Evolutionary conservation across 768 basidiomycete species (phyloP).

Genomic region (Auriscalpium microsporum): DNA sequence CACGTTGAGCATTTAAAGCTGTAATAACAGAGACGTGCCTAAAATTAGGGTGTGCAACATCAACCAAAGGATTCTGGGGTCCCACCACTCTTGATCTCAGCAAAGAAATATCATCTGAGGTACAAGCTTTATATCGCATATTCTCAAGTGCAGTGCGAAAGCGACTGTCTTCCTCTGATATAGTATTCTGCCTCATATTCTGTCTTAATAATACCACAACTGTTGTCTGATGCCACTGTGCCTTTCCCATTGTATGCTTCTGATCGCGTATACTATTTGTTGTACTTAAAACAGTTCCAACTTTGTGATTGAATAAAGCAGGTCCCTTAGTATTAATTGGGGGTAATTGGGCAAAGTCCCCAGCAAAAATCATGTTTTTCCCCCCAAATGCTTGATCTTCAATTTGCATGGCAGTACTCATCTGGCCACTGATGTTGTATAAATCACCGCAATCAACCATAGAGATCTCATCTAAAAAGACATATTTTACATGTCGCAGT

Average conservation of each 20-base stretch:
- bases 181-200: slow-evolving; percentile 12
- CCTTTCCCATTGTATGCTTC: slow-evolving; percentile 8
- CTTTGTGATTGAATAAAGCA: slow-evolving; percentile 15
- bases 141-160: slow-evolving; percentile 27
- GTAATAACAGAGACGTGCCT: slow-evolving; percentile 32
- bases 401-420: slow-evolving; percentile 14
- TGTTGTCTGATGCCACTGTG: slow-evolving; percentile 14
- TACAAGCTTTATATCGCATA: slow-evolving; percentile 33
- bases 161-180: slow-evolving; percentile 18
- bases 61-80: background rate
- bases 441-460: slow-evolving; percentile 28
- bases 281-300: background rate
- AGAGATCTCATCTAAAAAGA: slow-evolving; percentile 37
- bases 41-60: slow-evolving; percentile 17
- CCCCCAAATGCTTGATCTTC: slow-evolving; percentile 27
- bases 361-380: slow-evolving; percentile 35
- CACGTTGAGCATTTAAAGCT: slow-evolving; percentile 27
- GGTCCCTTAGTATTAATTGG: slow-evolving; percentile 16
- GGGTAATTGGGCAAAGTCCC: slow-evolving; percentile 39
- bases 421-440: slow-evolving; percentile 19
- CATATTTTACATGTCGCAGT: slow-evolving; percentile 26
- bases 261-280: slow-evolving; percentile 1
- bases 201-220: slow-evolving; percentile 14
- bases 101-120: slow-evolving; percentile 28
- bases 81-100: slow-evolving; percentile 21